These are phyloP conservation scores for Clavispora santaluciae DNA, from an alignment of 805 yeast genomes.

Conservation along the genomic window DNA sequence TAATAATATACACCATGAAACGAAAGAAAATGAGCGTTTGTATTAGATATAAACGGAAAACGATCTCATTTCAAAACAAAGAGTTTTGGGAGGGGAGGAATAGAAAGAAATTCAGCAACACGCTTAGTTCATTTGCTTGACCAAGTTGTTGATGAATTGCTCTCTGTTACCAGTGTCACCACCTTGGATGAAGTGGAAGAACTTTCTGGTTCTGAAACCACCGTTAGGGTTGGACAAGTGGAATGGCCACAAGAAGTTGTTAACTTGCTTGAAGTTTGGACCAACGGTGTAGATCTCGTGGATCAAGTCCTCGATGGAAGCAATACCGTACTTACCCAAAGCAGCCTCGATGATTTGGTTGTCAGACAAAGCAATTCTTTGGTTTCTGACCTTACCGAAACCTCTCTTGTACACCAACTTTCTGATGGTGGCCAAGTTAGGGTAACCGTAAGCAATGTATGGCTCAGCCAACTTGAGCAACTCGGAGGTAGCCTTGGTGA, in stretches of 20 bases:
- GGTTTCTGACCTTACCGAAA: constrained; percentile 94
- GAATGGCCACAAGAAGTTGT: constrained; percentile 99
- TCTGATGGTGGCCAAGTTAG: constrained; percentile 86
- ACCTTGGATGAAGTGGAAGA: constrained; percentile 96
- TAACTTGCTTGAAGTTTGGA: constrained; percentile 97
- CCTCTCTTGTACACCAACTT: constrained; percentile 96
- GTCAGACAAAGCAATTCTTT: constrained; percentile 86
- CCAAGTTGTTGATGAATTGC: constrained; percentile 89
- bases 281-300: constrained; percentile 96
- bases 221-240: constrained; percentile 94
- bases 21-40: neutral
- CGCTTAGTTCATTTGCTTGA: constrained; percentile 85
- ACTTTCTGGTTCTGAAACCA: constrained; percentile 98
- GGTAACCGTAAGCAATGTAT: constrained; percentile 97
- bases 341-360: constrained; percentile 82
- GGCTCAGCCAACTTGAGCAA: constrained; percentile 92
- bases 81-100: neutral
- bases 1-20: neutral
- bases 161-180: constrained; percentile 99
- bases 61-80: neutral
- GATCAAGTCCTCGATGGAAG: constrained; percentile 87
- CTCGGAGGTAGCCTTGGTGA: constrained; percentile 93
- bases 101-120: constrained; percentile 4
- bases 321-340: constrained; percentile 90
- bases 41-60: neutral